Evolutionary conservation across 805 yeast genomes (phyloP), one percentile per base, ranked within the genome.

Genomic region (Maudiozyma serrabonitensis): DNA sequence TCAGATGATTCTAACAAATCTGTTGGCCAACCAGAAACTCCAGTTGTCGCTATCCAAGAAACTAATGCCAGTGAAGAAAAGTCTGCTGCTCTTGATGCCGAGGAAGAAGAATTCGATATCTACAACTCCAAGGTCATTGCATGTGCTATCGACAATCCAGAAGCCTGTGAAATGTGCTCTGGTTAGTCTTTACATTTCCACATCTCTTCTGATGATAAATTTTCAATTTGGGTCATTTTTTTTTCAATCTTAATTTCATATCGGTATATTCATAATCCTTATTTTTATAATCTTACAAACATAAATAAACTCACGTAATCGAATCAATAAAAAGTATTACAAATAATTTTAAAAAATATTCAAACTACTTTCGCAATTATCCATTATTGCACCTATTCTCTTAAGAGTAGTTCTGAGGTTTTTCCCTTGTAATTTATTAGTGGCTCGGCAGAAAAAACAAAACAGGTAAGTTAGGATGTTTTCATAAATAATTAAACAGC

Each of bases 91-190:
- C 68, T 59, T 15, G 67, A 49, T 2, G 57, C 51, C 25, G 65
- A 54, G 37, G 73, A 70, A 56, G 67, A 71, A 21, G 91, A 82
- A 59, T 80, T 74, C 51, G 96, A 91, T 67, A 91, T 91, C 59
- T 93, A 74, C 78, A 87, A 91, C 69, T 84, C 95, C 25, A 84
- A 90, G 70, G 98, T 86, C 34, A 81, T 91, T 71, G 96, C 96
- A 35, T 91, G 99, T 75, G 95, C 97, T 50, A 89, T 93, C 68
- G 82, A 86, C 68, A 91, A 93, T 74, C 97, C 97, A 52, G 98
- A 87, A 73, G 81, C 98, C 46, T 91, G 99, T 73, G 91, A 91
- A 65, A 93, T 93, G 98, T 93, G 99, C 75, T 91, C 98, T 52
- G 98, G 98, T 74, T 93, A 72, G 69, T 50, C 40, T 9, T 9